These are phyloP conservation scores for Apiospora koreana DNA, from an alignment of 2,329 filamentous ascomycete species.

Conservation along the genomic window DNA sequence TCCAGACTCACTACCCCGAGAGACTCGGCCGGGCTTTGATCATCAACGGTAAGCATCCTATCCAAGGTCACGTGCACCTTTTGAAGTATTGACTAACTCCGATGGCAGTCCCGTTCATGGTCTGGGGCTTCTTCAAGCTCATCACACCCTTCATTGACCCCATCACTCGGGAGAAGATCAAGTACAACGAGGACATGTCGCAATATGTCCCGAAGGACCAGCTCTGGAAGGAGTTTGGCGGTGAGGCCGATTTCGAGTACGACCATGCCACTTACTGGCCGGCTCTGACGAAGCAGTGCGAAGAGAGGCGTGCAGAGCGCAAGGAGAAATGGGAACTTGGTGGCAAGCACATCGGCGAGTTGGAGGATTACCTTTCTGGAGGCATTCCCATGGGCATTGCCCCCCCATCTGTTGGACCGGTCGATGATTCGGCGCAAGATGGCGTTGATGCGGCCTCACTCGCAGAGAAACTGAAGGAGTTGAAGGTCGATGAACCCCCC, in stretches of 20 bases:
- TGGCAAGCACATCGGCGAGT: constrained; percentile 82
- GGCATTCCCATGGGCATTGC: constrained; percentile 28
- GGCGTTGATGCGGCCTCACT: constrained; percentile 1
- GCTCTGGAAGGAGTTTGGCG: constrained; percentile 73
- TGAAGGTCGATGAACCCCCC: constrained; percentile 7
- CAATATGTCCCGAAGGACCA: constrained; percentile 80
- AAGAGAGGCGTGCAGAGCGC: constrained; percentile 63
- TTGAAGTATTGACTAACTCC: constrained; percentile 15
- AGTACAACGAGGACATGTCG: constrained; percentile 92
- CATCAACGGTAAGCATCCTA: constrained; percentile 68
- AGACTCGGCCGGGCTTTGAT: constrained; percentile 85
- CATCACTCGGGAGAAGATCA: constrained; percentile 89
- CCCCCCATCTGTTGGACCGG: constrained; percentile 14
- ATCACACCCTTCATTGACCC: constrained; percentile 97
- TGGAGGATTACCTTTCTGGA: constrained; percentile 83
- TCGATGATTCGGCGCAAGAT: constrained; percentile 12
- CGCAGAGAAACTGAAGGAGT: neutral
- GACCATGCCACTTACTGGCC: constrained; percentile 91
- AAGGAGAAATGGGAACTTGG: constrained; percentile 74
- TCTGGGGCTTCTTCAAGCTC: constrained; percentile 93
- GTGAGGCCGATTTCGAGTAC: constrained; percentile 86
- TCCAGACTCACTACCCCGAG: constrained; percentile 96
- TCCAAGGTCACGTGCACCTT: neutral
- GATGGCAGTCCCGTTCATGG: constrained; percentile 77
- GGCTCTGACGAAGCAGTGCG: constrained; percentile 71